Conservation (phyloP, 2,329 filamentous ascomycete species). For the Chalaropsis thielavioides region DNA sequence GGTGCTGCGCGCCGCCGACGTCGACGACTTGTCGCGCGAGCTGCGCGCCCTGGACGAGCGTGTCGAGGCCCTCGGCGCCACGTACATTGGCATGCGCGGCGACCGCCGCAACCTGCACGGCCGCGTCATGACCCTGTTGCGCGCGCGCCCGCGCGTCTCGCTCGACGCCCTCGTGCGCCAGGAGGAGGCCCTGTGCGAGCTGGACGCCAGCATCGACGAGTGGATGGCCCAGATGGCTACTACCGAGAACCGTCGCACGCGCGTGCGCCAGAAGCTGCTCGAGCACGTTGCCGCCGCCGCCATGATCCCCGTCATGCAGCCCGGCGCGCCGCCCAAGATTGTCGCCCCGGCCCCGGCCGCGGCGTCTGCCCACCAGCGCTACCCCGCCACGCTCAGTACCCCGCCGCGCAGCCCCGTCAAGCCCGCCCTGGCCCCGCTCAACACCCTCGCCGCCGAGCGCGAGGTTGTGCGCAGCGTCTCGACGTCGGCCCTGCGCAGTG, state of each 20-base stretch:
- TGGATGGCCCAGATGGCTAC: constrained; percentile 70
- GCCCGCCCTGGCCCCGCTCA: constrained; percentile 22
- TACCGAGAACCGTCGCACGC: constrained; percentile 60
- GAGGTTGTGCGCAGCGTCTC: constrained; percentile 28
- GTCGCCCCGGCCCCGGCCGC: constrained; percentile 24
- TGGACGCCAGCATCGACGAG: constrained; percentile 65
- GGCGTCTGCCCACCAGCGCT: neutral
- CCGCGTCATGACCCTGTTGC: constrained; percentile 63
- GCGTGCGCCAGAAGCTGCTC: constrained; percentile 64
- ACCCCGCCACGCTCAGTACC: constrained; percentile 36
- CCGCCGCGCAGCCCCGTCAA: constrained; percentile 47
- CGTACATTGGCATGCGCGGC: constrained; percentile 59
- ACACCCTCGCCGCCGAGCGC: constrained; percentile 20
- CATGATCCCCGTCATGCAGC: constrained; percentile 31
- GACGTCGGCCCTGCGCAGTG: constrained; percentile 40
- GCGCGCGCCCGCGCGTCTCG: constrained; percentile 56
- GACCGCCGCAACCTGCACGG: constrained; percentile 63
- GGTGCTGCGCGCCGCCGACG: constrained; percentile 46
- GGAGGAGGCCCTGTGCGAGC: constrained; percentile 62
- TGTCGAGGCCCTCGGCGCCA: constrained; percentile 63
- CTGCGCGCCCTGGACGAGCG: constrained; percentile 62
- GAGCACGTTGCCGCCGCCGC: constrained; percentile 66
- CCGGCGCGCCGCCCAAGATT: constrained; percentile 20
- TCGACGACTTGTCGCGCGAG: constrained; percentile 55
- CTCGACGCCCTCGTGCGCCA: constrained; percentile 64